Base-by-base conservation (phyloP, 352 stramenopile species). In the Phytopythium montanum region DNA sequence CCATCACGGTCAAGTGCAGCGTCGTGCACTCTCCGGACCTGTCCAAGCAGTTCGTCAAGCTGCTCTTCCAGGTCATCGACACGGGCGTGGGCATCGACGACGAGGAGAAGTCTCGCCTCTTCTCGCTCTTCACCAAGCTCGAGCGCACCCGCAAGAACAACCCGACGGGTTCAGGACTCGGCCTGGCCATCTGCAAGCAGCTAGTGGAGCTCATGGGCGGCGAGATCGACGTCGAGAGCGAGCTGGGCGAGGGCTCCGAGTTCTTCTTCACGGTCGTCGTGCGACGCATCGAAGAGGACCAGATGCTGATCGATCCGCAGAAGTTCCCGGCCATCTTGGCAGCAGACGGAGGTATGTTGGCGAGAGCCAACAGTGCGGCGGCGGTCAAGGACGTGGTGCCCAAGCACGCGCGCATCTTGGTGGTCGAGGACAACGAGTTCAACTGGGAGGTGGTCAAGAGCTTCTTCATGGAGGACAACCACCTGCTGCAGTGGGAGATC, bases 391-490 rank as follows among this genome's bases (percentile, higher is more conserved):
- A 59, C 26, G 25, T 39, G 14, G 72, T 92, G 21, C 84, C 81
- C 3, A 85, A 81, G 9, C 76, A 90, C 59, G 84, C 85, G 42
- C 75, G 82, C 0, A 92, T 94, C 44, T 68, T 94, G 59, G 81
- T 92, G 12, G 85, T 92, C 8, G 87, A 96, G 73, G 87, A 96
- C 66, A 96, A 96, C 48, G 85, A 96, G 51, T 94, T 96, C 61
- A 96, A 96, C 48, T 95, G 85, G 87, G 85, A 96, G 69, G 85
- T 96, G 8, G 84, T 96, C 42, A 94, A 94, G 57, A 92, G 81
- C 61, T 95, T 90, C 54, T 88, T 89, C 55, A 79, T 76, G 48
- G 76, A 91, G 50, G 85, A 90, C 46, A 87, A 94, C 49, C 85
- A 94, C 56, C 54, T 91, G 13, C 60, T 94, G 21, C 85, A 92